Conservation (phyloP, 495 filamentous ascomycete species). For the Penicillium lagena region DNA sequence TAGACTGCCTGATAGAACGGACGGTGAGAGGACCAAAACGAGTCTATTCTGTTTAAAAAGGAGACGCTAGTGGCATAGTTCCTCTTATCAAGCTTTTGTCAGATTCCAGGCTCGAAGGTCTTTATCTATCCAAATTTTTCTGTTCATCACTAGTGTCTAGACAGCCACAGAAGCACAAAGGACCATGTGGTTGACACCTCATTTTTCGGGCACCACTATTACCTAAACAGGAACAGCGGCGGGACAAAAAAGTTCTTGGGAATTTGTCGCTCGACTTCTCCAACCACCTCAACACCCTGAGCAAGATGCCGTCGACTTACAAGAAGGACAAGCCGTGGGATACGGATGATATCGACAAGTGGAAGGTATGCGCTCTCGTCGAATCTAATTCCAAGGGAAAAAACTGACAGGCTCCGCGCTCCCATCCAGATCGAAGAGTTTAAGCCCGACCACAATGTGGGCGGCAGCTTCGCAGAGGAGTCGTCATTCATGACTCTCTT, state of each 20-base stretch:
- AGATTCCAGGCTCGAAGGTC: no score
- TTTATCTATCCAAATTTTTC: no score
- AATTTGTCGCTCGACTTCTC: constrained; percentile 21
- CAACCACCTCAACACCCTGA: constrained; percentile 9
- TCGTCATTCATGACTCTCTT: constrained; percentile 88
- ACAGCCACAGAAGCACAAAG: no score
- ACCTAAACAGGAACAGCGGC: constrained; percentile 3
- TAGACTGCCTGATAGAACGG: no score
- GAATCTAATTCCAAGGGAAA: not conserved
- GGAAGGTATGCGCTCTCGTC: constrained; percentile 59
- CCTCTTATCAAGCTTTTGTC: no score
- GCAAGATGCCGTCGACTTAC: constrained; percentile 84
- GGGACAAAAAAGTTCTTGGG: constrained; percentile 35
- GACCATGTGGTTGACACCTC: not conserved
- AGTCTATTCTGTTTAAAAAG: no score
- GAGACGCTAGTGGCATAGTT: no score
- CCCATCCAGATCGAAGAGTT: constrained; percentile 64
- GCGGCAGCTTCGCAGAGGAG: constrained; percentile 86
- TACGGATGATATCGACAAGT: constrained; percentile 95
- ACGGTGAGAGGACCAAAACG: no score
- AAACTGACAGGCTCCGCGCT: constrained; percentile 5
- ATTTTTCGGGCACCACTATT: not conserved
- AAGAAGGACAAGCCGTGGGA: constrained; percentile 97
- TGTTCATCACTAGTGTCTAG: no score
- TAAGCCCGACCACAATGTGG: constrained; percentile 75